Conservation (phyloP, 2,329 filamentous ascomycete genomes). For the Fusarium decemcellulare region DNA sequence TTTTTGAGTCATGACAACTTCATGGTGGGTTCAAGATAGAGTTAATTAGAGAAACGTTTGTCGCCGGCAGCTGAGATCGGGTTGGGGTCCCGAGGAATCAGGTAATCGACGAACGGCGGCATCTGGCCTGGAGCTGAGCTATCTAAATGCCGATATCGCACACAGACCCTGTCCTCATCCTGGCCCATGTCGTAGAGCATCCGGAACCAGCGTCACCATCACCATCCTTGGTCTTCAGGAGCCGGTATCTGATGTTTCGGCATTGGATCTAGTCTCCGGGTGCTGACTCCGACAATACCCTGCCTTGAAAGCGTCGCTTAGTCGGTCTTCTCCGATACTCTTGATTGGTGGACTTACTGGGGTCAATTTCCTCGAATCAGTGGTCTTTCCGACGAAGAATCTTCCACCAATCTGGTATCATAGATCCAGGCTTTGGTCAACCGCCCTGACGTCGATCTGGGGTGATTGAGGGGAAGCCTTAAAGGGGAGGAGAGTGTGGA, state of each 20-base stretch:
- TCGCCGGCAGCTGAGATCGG: neutral
- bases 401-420: conserved; percentile 5
- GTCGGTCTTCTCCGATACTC: no score
- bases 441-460: neutral
- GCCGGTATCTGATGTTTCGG: neutral
- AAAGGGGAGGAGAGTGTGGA: neutral
- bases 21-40: neutral
- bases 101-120: conserved; percentile 4
- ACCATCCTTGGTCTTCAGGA: no score
- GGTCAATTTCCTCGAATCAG: neutral
- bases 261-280: neutral
- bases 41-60: no score
- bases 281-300: neutral
- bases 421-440: neutral
- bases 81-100: neutral
- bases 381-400: neutral
- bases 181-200: neutral
- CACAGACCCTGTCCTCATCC: neutral
- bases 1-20: neutral
- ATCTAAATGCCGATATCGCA: conserved; percentile 1
- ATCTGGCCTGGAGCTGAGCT: neutral
- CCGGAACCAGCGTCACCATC: no score
- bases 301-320: neutral
- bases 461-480: neutral
- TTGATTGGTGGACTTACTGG: no score